Base-by-base conservation (phyloP, 2,329 filamentous ascomycete genomes). In the Biscogniauxia marginata region DNA sequence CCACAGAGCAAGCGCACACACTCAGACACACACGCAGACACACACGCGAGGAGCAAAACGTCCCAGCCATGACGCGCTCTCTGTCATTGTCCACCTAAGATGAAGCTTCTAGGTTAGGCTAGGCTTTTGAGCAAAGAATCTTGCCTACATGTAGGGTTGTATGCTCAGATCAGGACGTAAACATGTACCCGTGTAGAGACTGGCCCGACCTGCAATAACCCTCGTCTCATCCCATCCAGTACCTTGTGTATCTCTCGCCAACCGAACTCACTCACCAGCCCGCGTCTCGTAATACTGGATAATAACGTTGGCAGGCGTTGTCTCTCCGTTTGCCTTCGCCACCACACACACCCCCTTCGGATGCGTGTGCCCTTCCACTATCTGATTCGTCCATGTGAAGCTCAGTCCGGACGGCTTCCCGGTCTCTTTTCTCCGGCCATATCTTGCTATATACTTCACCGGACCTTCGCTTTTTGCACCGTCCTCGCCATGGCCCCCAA, bases 401-500 rank as follows among this genome's bases (percentile, higher is more conserved):
- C 50, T 53, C 52, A 54, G 50, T 61, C 50, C 47, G 46, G 34
- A 47, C 50, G 46, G 44, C 44, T 18, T 49, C 20, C 51, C 58
- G 50, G 58, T 39, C 49, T 23, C 6, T 63, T 61, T 62, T 13
- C 54, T 59, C 63, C 61, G 49, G 53, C 22, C 11, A 55, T 25
- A 5, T 58, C 24, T 21, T 58, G 57, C 60, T 62, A 62, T 55
- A 54, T 52, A 55, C 48, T 20, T 9, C 20, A 48, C 30, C 50
- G 49, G 23, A 22, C 48, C 20, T 19, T 7, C 8, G 24, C 43
- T 16, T 16, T 16, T 48, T 7, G 45, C 20, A 24, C 34, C 7
- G 4, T 46, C 21, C 11, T 25, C 55, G 65, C 65, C 9, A 79
- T 78, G 76, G 67, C 67, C 1, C 44, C 69, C 3, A 79, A 78